Conservation (phyloP, 2,329 filamentous ascomycete genomes). For the Orbilia ellipsospora region DNA sequence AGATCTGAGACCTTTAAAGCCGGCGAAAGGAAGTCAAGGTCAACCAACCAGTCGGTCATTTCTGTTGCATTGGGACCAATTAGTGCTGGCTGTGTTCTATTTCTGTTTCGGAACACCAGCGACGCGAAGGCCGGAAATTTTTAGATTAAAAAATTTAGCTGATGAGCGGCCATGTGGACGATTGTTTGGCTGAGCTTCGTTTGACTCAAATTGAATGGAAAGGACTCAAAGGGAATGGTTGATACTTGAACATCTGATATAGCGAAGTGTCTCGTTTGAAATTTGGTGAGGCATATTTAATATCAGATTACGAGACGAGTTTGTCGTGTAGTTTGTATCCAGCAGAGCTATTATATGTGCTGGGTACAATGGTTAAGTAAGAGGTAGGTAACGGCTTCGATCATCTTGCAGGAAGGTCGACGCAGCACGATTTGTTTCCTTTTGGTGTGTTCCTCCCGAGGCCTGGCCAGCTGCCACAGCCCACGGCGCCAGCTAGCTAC, state of each 20-base stretch:
- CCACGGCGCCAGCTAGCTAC: not conserved
- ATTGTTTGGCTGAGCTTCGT: constrained; percentile 25
- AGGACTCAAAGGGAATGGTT: not conserved
- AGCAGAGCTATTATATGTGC: not conserved
- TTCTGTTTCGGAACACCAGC: constrained; percentile 37
- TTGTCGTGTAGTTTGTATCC: too few species aligned
- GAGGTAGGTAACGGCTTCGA: constrained; percentile 35
- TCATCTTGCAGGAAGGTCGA: constrained; percentile 42
- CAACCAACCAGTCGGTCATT: not conserved
- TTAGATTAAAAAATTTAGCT: too few species aligned
- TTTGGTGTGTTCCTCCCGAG: too few species aligned
- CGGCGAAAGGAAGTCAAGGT: too few species aligned
- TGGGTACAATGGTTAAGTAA: constrained; percentile 14
- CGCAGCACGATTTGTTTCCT: too few species aligned
- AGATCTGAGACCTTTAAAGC: constrained; percentile 15
- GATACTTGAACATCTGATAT: not conserved
- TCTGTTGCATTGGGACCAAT: constrained; percentile 13
- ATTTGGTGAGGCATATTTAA: constrained; percentile 20
- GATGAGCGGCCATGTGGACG: constrained; percentile 25
- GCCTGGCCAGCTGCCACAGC: too few species aligned
- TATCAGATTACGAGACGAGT: too few species aligned
- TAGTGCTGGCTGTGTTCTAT: constrained; percentile 2
- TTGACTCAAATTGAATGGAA: constrained; percentile 3
- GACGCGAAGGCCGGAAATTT: not conserved
- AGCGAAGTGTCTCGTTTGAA: not conserved